Evolutionary conservation across 352 stramenopile species (phyloP).

Genomic region (Plasmopara halstedii): DNA sequence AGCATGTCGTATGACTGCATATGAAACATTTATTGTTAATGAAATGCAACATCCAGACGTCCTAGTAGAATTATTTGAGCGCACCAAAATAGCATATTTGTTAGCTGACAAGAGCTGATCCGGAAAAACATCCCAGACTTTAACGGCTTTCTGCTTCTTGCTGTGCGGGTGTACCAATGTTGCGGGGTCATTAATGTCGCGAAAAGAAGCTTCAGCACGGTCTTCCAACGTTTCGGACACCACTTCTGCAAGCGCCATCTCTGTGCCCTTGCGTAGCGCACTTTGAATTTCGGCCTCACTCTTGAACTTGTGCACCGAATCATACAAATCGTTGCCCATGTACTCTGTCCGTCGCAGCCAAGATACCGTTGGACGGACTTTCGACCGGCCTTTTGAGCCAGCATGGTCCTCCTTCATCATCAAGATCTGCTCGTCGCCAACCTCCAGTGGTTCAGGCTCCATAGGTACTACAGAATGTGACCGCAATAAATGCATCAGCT

Average conservation of each 20-base stretch:
- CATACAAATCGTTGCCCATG: slow-evolving; percentile 82
- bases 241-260: slow-evolving; percentile 71
- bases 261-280: slow-evolving; percentile 69
- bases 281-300: slow-evolving; percentile 82
- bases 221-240: slow-evolving; percentile 63
- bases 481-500: background rate
- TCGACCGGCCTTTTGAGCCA: slow-evolving; percentile 43
- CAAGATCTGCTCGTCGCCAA: slow-evolving; percentile 65
- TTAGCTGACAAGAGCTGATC: slow-evolving; percentile 71
- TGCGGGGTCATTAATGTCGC: slow-evolving; percentile 53
- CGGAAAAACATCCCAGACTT: slow-evolving; percentile 78
- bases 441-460: slow-evolving; percentile 42
- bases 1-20: slow-evolving; percentile 78
- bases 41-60: background rate
- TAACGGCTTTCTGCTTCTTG: slow-evolving; percentile 73
- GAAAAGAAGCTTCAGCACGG: slow-evolving; percentile 74
- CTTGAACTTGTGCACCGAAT: slow-evolving; percentile 83
- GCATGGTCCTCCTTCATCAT: slow-evolving; percentile 69
- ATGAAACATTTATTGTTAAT: slow-evolving; percentile 3
- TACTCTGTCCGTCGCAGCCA: slow-evolving; percentile 81
- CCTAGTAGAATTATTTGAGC: slow-evolving; percentile 2
- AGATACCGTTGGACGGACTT: slow-evolving; percentile 62
- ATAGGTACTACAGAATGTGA: slow-evolving; percentile 32
- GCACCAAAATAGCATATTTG: slow-evolving; percentile 77
- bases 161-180: slow-evolving; percentile 75